These are phyloP conservation scores for Chalaropsis thielavioides DNA, from an alignment of 2,329 filamentous ascomycete genomes.

Conservation along the genomic window DNA sequence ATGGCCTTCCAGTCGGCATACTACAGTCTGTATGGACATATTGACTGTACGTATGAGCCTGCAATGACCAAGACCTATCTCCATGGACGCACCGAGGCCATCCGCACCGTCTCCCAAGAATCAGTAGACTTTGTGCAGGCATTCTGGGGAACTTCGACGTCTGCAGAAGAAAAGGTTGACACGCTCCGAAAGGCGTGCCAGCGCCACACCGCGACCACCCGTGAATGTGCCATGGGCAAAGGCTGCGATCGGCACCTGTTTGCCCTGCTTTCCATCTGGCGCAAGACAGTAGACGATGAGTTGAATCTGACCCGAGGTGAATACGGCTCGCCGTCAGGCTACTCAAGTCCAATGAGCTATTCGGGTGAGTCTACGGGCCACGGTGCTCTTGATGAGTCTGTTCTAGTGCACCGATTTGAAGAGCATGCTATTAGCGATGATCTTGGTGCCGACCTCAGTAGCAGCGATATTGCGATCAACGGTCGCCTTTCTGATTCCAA, in stretches of 20 bases:
- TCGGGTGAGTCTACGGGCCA: slow-evolving; percentile 1
- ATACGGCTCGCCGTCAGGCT: slow-evolving; percentile 43
- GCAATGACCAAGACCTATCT: slow-evolving; percentile 95
- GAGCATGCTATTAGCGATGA: not conserved
- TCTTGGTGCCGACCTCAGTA: not conserved
- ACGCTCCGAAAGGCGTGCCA: slow-evolving; percentile 70
- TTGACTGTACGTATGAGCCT: slow-evolving; percentile 93
- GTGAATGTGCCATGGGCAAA: slow-evolving; percentile 74
- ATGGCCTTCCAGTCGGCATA: slow-evolving; percentile 99
- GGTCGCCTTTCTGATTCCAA: not conserved
- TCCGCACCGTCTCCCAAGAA: slow-evolving; percentile 71
- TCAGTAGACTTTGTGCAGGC: slow-evolving; percentile 79
- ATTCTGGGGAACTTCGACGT: slow-evolving; percentile 79
- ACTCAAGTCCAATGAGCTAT: slow-evolving; percentile 13
- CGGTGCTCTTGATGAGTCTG: not conserved
- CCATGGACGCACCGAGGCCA: slow-evolving; percentile 87
- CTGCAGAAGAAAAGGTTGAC: slow-evolving; percentile 68
- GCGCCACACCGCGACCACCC: slow-evolving; percentile 66
- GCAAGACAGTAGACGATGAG: slow-evolving; percentile 68
- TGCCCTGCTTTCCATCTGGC: slow-evolving; percentile 88
- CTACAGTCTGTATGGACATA: slow-evolving; percentile 84
- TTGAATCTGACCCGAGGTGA: slow-evolving; percentile 39
- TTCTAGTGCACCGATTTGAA: slow-evolving; percentile 3
- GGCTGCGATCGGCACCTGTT: slow-evolving; percentile 90
- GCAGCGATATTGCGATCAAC: not conserved